Evolutionary conservation across 805 yeast species (phyloP), one percentile per base, ranked within the genome.

Genomic region (Cyberlindnera subsufficiens): DNA sequence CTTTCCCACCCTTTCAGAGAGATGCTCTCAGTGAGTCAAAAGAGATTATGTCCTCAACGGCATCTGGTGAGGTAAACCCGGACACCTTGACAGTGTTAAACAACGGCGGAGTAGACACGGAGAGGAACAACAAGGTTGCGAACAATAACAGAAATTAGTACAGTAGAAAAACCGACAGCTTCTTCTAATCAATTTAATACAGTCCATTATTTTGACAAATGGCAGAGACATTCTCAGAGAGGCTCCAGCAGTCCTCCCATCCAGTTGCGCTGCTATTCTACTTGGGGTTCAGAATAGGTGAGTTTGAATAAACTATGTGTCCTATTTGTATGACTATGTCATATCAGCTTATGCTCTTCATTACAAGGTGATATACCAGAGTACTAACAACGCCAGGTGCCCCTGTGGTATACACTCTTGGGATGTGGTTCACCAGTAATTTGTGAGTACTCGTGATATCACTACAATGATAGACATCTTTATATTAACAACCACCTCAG

Each of bases 241-340:
- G 73, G 42, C 64, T 85, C 11, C 69, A 73, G 30, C 82, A 83
- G 56, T 84, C 93, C 5, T 80, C 93, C 22, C 96, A 86, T 57
- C 95, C 95, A 2, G 65, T 84, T n/a, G 95, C 95, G 2, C 64
- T 85, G 7, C 45, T 82, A 5, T 79, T 75, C 58, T 87, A 71
- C 61, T 63, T 87, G 10, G 71, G 70, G 25, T 75, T 86, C 59
- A 67, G 93, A 42, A 43, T 81, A 5, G 73, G 78, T 63, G 43
- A 6, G 61, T 38, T 25, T 31, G 8, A 5, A 17, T 35, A 4
- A 7, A 20, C 14, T 5, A 11, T 9, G 14, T 18, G 9, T 9
- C 18, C 14, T 7, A 16, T n/a, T 7, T 32, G 22, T 16, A 5
- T 35, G 37, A 22, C 30, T 22, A 22, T 22, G 27, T 22, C 27